A percentile compares a stretch with the other conserved stretches of the same genome.
phyloP scores from a whole-genome alignment of 331 rosid genomes.

The Erythrophleum ivorense region DNA sequence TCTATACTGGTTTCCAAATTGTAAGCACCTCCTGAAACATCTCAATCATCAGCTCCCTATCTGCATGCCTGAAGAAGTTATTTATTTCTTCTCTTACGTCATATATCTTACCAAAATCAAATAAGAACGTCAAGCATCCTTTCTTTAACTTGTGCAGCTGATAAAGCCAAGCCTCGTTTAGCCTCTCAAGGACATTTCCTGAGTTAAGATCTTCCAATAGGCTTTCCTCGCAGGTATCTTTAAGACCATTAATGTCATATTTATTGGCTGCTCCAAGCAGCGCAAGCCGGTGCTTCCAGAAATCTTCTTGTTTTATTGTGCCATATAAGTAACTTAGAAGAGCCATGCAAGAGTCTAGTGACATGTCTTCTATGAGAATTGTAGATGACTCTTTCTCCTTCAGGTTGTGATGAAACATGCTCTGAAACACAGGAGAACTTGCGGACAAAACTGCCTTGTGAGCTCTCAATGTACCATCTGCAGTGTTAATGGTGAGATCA shows the following conservation, averaged over 20 bases:
- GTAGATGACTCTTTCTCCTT: slow-evolving; percentile 80
- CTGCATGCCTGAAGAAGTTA: slow-evolving; percentile 68
- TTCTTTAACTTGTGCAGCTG: slow-evolving; percentile 79
- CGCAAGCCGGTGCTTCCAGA: slow-evolving; percentile 78
- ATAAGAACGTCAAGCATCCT: slow-evolving; percentile 78
- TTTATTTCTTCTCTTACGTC: slow-evolving; percentile 70
- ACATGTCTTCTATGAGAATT: slow-evolving; percentile 79
- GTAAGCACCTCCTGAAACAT: slow-evolving; percentile 91
- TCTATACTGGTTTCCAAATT: slow-evolving; percentile 61
- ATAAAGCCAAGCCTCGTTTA: slow-evolving; percentile 82
- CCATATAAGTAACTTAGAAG: slow-evolving; percentile 80
- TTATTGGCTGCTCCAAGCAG: slow-evolving; percentile 87
- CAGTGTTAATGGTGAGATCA: slow-evolving; percentile 69
- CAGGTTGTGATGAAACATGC: slow-evolving; percentile 88
- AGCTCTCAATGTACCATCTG: slow-evolving; percentile 72
- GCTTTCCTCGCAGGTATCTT: slow-evolving; percentile 87
- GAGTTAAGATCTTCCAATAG: slow-evolving; percentile 85
- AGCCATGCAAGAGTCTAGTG: slow-evolving; percentile 67
- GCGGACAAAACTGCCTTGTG: slow-evolving; percentile 88
- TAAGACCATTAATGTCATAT: slow-evolving; percentile 64
- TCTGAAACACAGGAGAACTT: slow-evolving; percentile 83
- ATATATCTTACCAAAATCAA: slow-evolving; percentile 82
- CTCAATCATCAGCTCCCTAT: slow-evolving; percentile 78
- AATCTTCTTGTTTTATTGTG: slow-evolving; percentile 74
- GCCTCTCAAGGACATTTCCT: slow-evolving; percentile 75